A percentile compares a stretch with the other conserved stretches of the same genome.
Evolutionary conservation across 441 rosid genomes (phyloP).

Genomic region (Mallotus repandus): DNA sequence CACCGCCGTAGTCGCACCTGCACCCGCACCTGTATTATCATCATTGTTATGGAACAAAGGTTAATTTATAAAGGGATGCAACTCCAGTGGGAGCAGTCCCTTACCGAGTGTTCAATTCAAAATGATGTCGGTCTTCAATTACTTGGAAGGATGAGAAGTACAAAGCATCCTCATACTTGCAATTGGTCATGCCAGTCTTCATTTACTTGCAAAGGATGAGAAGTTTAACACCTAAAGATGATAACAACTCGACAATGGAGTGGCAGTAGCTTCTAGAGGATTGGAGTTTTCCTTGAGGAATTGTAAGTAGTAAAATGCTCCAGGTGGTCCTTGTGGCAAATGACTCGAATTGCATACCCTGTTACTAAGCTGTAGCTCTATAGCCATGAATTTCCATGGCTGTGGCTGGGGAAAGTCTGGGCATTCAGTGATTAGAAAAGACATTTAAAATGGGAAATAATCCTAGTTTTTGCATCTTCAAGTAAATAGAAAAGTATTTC

Average conservation of each 20-base stretch:
- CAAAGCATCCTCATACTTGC: conserved; percentile 71
- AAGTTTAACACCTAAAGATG: conserved; percentile 38
- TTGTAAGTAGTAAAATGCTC: conserved; percentile 21
- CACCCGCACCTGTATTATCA: too few relatives aligned
- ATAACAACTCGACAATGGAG: conserved; percentile 27
- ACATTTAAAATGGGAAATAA: conserved; percentile 29
- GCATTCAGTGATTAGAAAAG: conserved; percentile 34
- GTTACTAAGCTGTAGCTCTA: conserved; percentile 9
- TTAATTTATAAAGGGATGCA: conserved; percentile 76
- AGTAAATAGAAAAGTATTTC: conserved; percentile 8
- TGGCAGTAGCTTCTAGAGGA: conserved; percentile 13
- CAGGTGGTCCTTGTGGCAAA: conserved; percentile 7
- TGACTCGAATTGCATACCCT: conserved; percentile 18
- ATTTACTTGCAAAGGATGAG: conserved; percentile 27
- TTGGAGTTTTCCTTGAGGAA: conserved; percentile 20
- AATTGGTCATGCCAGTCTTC: conserved; percentile 6
- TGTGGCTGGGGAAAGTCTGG: conserved; percentile 28
- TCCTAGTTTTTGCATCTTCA: conserved; percentile 42
- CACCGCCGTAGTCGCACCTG: too few relatives aligned
- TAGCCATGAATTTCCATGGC: conserved; percentile 28
- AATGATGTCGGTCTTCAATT: conserved; percentile 70
- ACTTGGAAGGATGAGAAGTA: conserved; percentile 74
- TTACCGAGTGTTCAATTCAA: conserved; percentile 57
- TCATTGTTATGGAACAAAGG: conserved; percentile 61
- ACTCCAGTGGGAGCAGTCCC: conserved; percentile 25